Percentiles rank a stretch among this genome's conserved stretches.
phyloP scores from a whole-genome alignment of 495 filamentous ascomycete genomes.

The Staphylotrichum longicolle region DNA sequence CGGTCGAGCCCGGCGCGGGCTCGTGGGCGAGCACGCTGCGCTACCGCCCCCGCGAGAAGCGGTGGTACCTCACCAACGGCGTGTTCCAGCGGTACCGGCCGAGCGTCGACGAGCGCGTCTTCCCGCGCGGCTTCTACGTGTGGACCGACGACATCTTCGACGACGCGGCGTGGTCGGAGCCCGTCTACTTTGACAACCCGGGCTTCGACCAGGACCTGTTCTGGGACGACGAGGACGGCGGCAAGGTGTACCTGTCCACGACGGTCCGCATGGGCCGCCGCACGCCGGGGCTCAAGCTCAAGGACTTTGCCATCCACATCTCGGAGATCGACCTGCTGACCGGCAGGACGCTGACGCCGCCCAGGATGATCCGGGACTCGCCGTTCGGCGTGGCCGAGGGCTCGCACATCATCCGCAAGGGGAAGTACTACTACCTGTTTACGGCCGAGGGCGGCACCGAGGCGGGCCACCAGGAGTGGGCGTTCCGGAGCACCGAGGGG shows the following conservation, averaged over 20 bases:
- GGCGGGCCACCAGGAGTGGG: slow-evolving; percentile 1
- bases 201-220: not conserved
- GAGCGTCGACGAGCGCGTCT: not conserved
- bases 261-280: not conserved
- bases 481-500: slow-evolving; percentile 1
- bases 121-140: slow-evolving; percentile 2
- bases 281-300: not conserved
- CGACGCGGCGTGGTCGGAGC: not conserved
- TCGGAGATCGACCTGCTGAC: not conserved
- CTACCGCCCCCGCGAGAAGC: not conserved
- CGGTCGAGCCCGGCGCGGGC: not conserved
- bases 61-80: slow-evolving; percentile 3
- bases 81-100: not conserved
- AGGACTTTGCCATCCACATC: not conserved
- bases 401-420: not conserved
- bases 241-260: not conserved
- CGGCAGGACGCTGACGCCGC: not conserved
- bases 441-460: slow-evolving; percentile 1
- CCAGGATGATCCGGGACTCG: not conserved
- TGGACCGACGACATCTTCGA: slow-evolving; percentile 5
- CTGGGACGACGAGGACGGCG: not conserved
- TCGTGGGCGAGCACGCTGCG: slow-evolving; percentile 1
- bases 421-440: slow-evolving; percentile 2
- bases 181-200: not conserved
- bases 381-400: slow-evolving; percentile 2